Evolutionary conservation across 2,329 filamentous ascomycete species (phyloP).

Genomic region (Rachicladosporium sp.): DNA sequence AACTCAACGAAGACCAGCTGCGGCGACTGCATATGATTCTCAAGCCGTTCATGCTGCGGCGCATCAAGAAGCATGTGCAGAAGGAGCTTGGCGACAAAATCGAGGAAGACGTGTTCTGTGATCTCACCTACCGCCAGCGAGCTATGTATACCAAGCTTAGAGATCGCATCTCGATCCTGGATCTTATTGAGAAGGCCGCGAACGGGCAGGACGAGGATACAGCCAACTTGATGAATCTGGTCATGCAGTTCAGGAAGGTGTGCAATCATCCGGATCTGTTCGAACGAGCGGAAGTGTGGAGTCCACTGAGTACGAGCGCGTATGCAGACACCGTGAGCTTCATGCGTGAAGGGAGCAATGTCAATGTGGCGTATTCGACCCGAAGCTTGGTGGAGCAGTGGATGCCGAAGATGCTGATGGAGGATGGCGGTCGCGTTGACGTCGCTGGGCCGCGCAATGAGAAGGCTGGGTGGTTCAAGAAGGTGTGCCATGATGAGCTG

Average conservation of each 20-base stretch:
- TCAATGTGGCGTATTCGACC: slow-evolving; percentile 77
- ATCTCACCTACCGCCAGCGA: slow-evolving; percentile 89
- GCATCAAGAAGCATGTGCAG: slow-evolving; percentile 99
- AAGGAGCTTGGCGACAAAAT: slow-evolving; percentile 99
- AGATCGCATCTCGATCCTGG: slow-evolving; percentile 97
- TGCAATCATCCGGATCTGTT: slow-evolving; percentile 98
- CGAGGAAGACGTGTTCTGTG: slow-evolving; percentile 88
- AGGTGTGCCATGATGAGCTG: slow-evolving; percentile 68
- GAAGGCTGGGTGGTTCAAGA: slow-evolving; percentile 66
- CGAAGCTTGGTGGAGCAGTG: slow-evolving; percentile 76
- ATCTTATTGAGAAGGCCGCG: slow-evolving; percentile 93
- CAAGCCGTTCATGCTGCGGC: slow-evolving; percentile 98
- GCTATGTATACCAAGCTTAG: slow-evolving; percentile 85
- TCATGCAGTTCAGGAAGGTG: slow-evolving; percentile 99
- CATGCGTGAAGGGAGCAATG: slow-evolving; percentile 69
- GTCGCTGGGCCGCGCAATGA: slow-evolving; percentile 61
- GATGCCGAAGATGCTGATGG: slow-evolving; percentile 70
- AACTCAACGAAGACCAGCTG: slow-evolving; percentile 95
- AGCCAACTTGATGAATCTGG: slow-evolving; percentile 93
- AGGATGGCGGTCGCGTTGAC: slow-evolving; percentile 64
- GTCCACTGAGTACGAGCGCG: slow-evolving; percentile 69
- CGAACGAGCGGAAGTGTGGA: slow-evolving; percentile 82
- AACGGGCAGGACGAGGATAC: slow-evolving; percentile 90
- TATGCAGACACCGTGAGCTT: slow-evolving; percentile 96
- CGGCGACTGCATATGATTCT: slow-evolving; percentile 96